Base-by-base conservation (phyloP, 2,329 filamentous ascomycete species). In the Sphaerulina vaccinii region DNA sequence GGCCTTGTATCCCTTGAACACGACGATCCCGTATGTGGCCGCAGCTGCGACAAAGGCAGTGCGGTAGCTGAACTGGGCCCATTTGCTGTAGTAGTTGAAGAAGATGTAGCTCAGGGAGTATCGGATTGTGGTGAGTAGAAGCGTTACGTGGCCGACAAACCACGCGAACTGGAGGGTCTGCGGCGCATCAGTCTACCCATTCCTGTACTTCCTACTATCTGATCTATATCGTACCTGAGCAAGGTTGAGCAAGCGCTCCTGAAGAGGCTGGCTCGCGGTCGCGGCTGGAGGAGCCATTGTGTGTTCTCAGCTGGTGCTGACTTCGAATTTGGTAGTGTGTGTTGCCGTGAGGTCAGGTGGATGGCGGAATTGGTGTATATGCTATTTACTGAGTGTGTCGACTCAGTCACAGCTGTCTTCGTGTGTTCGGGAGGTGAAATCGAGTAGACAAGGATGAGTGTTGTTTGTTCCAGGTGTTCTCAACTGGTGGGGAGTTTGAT, bases 1-100 rank as follows among this genome's bases (percentile, higher is more conserved):
- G 63, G 91, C 89, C 61, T 91, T 85, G 78, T 91, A 89, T 52
- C 90, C 91, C 83, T 99, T 99, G 81, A 96, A 97, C 57, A 99
- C 92, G 43, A 99, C 93, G 62, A 99, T 97, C 61, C 93, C 92
- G 73, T 99, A 99, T 9, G 93, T 97, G 43, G 84, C 83, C 41
- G 90, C 90, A 5, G 93, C 93, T 2, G 91, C 86, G 63, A 96
- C 62, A 71, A 99, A 99, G 52, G 91, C 88, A 49, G 86, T 82
- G 65, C 93, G 91, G 77, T 99, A 99, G 51, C 87, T 87, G 71
- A 93, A 85, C 61, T 82, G 79, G 41, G 92, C 91, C 78, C 84
- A 83, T 68, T 82, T 75, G 52, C 84, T 85, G 70, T 87, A 87
- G 71, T 84, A 90, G 79, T 95, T 95, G 79, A 97, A 87, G 66